Base-by-base conservation (phyloP, 2,329 filamentous ascomycete genomes). In the Tolypocladium cylindrosporum region DNA sequence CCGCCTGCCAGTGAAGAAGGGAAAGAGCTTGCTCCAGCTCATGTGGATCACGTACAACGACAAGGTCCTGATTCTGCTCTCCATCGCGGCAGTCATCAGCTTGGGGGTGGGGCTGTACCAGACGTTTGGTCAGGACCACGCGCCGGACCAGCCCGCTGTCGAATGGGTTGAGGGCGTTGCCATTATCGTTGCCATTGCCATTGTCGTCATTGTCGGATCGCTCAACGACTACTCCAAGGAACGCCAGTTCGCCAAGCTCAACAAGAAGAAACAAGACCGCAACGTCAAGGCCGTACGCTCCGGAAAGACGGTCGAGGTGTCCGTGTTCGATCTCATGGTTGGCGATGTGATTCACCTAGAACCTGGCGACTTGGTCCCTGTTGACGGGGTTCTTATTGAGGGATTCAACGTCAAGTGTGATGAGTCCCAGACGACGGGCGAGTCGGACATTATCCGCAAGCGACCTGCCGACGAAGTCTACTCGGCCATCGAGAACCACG, bases 11-110 rank as follows among this genome's bases (percentile, higher is more conserved):
- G 86, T 83, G 65, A 87, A 87, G 71, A 90, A 91, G 73, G 81
- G 86, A 51, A 91, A 91, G 74, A 87, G 77, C 62, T 79, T 91
- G 45, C 75, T 89, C 51, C 77, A 89, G 67, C 76, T 92, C 48
- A 88, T 90, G 72, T 91, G 88, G 88, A 88, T 91, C 65, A 90
- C 89, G 0, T 90, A 90, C 70, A 90, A 91, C 72, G 89, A 92
- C 77, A 92, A 91, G 69, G 86, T 92, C 4, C 75, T 91, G 52
- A 88, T 90, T 59, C 75, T 91, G 7, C 76, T 91, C 57, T 88
- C 86, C 0, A 76, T 82, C 54, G 89, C 89, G 50, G 89, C 89
- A 4, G 77, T 84, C 42, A 83, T 92, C 55, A 91, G 88, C 51
- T 78, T 92, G 50, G 87, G 85, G 6, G 80, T 92, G 48, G 89